phyloP scores from a whole-genome alignment of 345 rosid species.

The Pelargonium nanum region DNA sequence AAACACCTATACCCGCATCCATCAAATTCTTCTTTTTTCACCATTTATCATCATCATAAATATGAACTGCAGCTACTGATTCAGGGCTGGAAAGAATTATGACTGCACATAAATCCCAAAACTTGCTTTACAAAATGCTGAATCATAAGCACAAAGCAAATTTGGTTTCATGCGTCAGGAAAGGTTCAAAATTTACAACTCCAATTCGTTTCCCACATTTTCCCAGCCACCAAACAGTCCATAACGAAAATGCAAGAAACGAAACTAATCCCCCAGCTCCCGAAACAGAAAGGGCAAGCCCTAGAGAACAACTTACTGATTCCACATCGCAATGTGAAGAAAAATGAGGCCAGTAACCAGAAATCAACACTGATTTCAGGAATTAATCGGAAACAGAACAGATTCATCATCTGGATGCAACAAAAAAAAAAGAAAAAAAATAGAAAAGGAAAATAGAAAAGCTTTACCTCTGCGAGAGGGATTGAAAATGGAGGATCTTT shows the following conservation, averaged over 20 bases:
- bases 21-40: too few relatives aligned
- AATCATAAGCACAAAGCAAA: neutral
- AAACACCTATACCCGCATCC: neutral
- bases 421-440: neutral
- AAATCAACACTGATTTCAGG: slow-evolving; percentile 7
- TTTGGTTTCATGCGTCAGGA: neutral
- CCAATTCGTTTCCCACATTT: slow-evolving; percentile 12
- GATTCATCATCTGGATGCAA: neutral
- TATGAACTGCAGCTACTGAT: neutral
- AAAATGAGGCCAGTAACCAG: slow-evolving; percentile 8
- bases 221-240: slow-evolving; percentile 22
- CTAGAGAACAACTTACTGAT: slow-evolving; percentile 4
- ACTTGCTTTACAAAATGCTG: neutral
- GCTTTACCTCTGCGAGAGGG: neutral
- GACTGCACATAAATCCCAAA: neutral
- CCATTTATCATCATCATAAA: too few relatives aligned
- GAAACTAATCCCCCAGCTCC: neutral
- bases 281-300: neutral
- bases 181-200: slow-evolving; percentile 2
- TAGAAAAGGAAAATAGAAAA: neutral
- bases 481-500: neutral
- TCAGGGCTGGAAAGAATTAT: neutral
- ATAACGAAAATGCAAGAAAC: slow-evolving; percentile 2
- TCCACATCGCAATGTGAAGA: slow-evolving; percentile 17
- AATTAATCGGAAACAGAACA: neutral